These are phyloP conservation scores for Mycena haematopus DNA, from an alignment of 768 basidiomycete genomes.

Conservation along the genomic window DNA sequence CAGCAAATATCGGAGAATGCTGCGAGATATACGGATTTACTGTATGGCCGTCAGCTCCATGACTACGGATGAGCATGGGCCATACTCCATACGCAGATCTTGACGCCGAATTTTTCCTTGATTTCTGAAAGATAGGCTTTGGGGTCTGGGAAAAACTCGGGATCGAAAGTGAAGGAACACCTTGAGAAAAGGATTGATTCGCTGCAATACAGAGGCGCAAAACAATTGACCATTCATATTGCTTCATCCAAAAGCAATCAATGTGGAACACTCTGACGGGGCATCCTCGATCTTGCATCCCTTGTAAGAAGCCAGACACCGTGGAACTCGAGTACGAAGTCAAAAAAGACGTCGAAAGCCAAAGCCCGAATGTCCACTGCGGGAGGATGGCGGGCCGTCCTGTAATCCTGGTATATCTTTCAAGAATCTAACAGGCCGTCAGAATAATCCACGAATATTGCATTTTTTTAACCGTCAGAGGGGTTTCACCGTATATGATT, in stretches of 20 bases:
- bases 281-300: conserved; percentile 69
- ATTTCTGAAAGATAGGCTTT: conserved; percentile 66
- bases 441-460: not conserved
- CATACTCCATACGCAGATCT: conserved; percentile 77
- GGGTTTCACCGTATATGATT: conserved; percentile 71
- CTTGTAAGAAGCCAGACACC: conserved; percentile 72
- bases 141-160: conserved; percentile 78
- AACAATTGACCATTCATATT: conserved; percentile 62
- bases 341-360: conserved; percentile 80
- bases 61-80: not conserved
- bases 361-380: conserved; percentile 78
- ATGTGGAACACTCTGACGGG: conserved; percentile 76
- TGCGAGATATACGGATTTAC: conserved; percentile 82
- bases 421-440: conserved; percentile 51
- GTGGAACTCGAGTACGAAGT: conserved; percentile 73
- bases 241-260: conserved; percentile 82
- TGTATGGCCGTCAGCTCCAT: conserved; percentile 31
- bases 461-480: conserved; percentile 57
- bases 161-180: conserved; percentile 81
- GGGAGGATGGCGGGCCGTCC: conserved; percentile 74
- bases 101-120: conserved; percentile 67
- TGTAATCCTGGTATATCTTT: conserved; percentile 65
- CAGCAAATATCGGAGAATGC: conserved; percentile 70
- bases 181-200: conserved; percentile 43
- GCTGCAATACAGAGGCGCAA: not conserved